Percentiles rank a stretch among this genome's conserved stretches.
Conservation (phyloP, 306 rosid species). For the Hippophae rhamnoides region DNA sequence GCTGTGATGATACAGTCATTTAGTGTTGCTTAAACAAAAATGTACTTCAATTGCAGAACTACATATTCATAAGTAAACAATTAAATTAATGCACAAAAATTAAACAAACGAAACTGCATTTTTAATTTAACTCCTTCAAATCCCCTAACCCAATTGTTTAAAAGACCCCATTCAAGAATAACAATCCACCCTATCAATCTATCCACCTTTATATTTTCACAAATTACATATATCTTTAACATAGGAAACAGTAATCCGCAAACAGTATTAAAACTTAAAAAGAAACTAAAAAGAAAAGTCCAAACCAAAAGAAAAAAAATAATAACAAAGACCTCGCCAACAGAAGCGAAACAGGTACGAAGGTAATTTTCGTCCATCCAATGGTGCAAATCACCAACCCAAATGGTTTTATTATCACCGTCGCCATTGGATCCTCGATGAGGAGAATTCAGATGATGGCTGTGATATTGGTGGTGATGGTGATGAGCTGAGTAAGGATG, state of each 20-base stretch:
- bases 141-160: background rate
- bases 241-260: too few species aligned
- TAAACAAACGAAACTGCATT: background rate
- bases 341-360: constrained; percentile 34
- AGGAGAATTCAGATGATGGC: constrained; percentile 11
- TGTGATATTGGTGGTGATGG: constrained; percentile 31
- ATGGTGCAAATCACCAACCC: constrained; percentile 89
- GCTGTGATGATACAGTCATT: too few species aligned
- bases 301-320: too few species aligned
- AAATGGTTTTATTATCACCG: constrained; percentile 67
- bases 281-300: too few species aligned
- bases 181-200: too few species aligned
- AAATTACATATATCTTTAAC: too few species aligned
- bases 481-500: constrained; percentile 34
- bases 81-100: background rate
- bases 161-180: too few species aligned
- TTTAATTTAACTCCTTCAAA: background rate
- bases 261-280: too few species aligned
- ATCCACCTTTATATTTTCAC: too few species aligned
- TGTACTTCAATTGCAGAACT: background rate
- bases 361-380: constrained; percentile 96
- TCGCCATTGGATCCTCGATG: constrained; percentile 41
- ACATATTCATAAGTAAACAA: background rate
- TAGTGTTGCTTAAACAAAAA: background rate
- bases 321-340: too few species aligned